phyloP scores from a whole-genome alignment of 306 rosid species.

The Fragaria ananassa region DNA sequence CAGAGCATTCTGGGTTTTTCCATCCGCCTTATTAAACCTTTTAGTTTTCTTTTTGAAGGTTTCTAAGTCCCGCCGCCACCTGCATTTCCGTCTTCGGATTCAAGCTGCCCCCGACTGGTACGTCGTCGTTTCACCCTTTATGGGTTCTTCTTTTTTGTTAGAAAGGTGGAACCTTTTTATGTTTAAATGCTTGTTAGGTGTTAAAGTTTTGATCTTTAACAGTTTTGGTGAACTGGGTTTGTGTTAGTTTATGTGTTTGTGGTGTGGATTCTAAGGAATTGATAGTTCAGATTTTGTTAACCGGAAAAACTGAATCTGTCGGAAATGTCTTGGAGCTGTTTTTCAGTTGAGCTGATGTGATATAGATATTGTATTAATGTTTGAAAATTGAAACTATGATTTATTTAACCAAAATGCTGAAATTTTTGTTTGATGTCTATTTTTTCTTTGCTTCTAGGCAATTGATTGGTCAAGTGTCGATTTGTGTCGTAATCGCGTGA shows the following conservation, averaged over 20 bases:
- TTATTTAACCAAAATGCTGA: constrained; percentile 12
- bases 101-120: constrained; percentile 19
- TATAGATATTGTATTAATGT: constrained; percentile 43
- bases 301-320: constrained; percentile 29
- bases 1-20: constrained; percentile 15
- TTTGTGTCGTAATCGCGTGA: constrained; percentile 39
- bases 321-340: constrained; percentile 35
- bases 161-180: background rate
- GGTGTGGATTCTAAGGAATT: background rate
- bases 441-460: constrained; percentile 14
- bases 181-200: background rate
- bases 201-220: background rate
- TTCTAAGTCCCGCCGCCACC: background rate
- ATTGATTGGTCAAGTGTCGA: constrained; percentile 26
- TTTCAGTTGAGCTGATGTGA: constrained; percentile 63
- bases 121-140: background rate
- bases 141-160: background rate
- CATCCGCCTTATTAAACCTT: background rate
- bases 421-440: constrained; percentile 7
- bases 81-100: constrained; percentile 19
- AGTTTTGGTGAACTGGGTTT: background rate
- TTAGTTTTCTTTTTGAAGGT: constrained; percentile 15
- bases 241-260: background rate
- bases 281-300: constrained; percentile 21
- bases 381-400: constrained; percentile 26